Evolutionary conservation across 1,284 basidiomycete species (phyloP).

Genomic region (Mycocalia duriaeana): DNA sequence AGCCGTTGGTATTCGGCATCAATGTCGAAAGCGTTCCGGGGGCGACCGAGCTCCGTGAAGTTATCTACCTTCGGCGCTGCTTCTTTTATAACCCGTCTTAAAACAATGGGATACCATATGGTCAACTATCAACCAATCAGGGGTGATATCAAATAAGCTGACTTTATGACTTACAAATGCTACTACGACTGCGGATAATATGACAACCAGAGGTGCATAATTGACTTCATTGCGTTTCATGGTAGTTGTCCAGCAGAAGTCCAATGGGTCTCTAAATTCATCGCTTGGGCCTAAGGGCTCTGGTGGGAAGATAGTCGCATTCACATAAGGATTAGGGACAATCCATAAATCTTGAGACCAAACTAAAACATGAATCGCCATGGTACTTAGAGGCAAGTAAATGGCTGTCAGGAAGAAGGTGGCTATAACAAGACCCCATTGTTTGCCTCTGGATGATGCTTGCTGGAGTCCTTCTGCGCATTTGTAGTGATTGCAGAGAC

Average conservation of each 20-base stretch:
- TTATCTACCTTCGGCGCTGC: slow-evolving; percentile 64
- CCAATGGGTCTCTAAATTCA: slow-evolving; percentile 57
- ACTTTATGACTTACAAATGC: slow-evolving; percentile 38
- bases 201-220: slow-evolving; percentile 61
- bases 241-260: slow-evolving; percentile 78
- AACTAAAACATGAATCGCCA: slow-evolving; percentile 65
- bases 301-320: slow-evolving; percentile 49
- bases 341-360: slow-evolving; percentile 76
- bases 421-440: slow-evolving; percentile 51
- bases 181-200: slow-evolving; percentile 52
- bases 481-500: slow-evolving; percentile 42
- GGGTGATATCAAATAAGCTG: slow-evolving; percentile 1
- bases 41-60: slow-evolving; percentile 69
- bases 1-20: slow-evolving; percentile 73
- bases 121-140: slow-evolving; percentile 44
- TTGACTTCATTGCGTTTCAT: slow-evolving; percentile 72
- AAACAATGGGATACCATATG: slow-evolving; percentile 67
- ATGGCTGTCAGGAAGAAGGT: slow-evolving; percentile 61
- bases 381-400: slow-evolving; percentile 67
- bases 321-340: slow-evolving; percentile 63
- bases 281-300: slow-evolving; percentile 48
- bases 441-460: slow-evolving; percentile 33
- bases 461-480: slow-evolving; percentile 53
- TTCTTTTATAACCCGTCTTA: slow-evolving; percentile 50
- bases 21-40: slow-evolving; percentile 51